phyloP scores from a whole-genome alignment of 257 asterid genomes.

The Paulownia fortunei region DNA sequence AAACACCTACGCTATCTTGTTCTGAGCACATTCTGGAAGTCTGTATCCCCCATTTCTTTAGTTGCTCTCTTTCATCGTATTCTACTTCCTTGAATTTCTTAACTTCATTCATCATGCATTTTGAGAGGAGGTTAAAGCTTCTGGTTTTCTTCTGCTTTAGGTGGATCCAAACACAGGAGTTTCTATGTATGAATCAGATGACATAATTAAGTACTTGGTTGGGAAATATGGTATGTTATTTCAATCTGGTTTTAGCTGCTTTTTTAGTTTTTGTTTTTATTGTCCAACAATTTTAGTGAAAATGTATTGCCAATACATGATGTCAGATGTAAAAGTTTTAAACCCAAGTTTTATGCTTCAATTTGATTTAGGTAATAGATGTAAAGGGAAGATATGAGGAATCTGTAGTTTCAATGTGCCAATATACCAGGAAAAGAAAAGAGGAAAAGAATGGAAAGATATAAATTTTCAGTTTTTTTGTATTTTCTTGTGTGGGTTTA shows the following conservation, averaged over 20 bases:
- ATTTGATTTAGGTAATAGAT: background rate
- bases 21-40: background rate
- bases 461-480: background rate
- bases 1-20: background rate
- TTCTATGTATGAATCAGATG: constrained; percentile 95
- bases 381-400: background rate
- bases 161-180: constrained; percentile 98
- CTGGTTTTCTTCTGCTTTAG: constrained; percentile 49
- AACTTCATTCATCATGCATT: background rate
- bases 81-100: background rate
- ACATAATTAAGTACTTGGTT: constrained; percentile 81
- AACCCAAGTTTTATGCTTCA: background rate
- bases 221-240: constrained; percentile 73
- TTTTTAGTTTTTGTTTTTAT: background rate
- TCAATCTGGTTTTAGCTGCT: background rate
- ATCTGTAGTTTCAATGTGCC: background rate
- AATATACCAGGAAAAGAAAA: background rate
- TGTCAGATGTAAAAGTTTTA: background rate
- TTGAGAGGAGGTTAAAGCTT: constrained; percentile 5
- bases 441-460: background rate
- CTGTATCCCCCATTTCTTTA: background rate
- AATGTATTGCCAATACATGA: background rate
- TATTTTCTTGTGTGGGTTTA: background rate
- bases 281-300: background rate
- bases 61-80: background rate